These are phyloP conservation scores for Ganoderma lingzhi DNA, from an alignment of 1,284 basidiomycete species.

Conservation along the genomic window DNA sequence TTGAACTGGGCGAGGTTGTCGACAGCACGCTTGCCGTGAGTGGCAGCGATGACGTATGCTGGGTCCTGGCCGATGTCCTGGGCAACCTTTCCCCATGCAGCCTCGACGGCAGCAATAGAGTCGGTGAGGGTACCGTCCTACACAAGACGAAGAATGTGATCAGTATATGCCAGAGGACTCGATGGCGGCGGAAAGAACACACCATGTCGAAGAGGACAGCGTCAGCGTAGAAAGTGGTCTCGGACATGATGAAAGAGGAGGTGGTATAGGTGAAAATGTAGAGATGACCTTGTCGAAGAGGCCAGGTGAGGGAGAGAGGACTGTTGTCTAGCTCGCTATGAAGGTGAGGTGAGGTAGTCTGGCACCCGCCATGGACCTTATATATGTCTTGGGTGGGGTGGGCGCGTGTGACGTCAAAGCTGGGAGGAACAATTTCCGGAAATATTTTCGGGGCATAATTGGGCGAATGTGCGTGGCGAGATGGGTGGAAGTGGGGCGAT, in stretches of 20 bases:
- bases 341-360: constrained; percentile 24
- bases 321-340: constrained; percentile 11
- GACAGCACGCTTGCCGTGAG: constrained; percentile 76
- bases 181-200: constrained; percentile 33
- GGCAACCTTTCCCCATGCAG: constrained; percentile 82
- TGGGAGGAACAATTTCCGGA: constrained; percentile 21
- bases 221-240: constrained; percentile 55
- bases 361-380: constrained; percentile 4
- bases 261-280: constrained; percentile 9
- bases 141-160: background rate
- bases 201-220: constrained; percentile 83
- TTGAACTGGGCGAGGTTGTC: constrained; percentile 55
- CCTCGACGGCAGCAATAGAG: constrained; percentile 80
- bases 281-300: constrained; percentile 9
- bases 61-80: constrained; percentile 74
- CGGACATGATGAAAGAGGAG: constrained; percentile 36
- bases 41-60: constrained; percentile 70
- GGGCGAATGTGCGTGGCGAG: constrained; percentile 2
- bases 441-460: background rate
- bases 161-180: background rate
- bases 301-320: background rate
- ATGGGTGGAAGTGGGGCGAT: constrained; percentile 19
- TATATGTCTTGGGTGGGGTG: constrained; percentile 22
- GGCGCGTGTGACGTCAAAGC: constrained; percentile 15
- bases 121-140: constrained; percentile 80